Evolutionary conservation across 2,329 filamentous ascomycete species (phyloP).

Genomic region (Westerdykella sp.): DNA sequence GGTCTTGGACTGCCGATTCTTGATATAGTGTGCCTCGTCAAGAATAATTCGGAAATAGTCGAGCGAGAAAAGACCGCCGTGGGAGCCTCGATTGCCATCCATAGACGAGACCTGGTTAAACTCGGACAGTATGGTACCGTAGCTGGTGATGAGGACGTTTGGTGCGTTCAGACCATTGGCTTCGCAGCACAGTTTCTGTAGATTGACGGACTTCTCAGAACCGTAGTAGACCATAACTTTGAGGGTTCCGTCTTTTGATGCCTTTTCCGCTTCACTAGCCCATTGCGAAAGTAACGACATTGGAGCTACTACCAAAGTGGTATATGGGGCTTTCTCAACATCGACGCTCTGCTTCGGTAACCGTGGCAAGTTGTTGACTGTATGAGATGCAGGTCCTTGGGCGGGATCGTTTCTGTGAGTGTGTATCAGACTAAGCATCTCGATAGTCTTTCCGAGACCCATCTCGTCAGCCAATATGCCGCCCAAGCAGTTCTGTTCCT

Average conservation of each 20-base stretch:
- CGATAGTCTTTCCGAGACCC: slow-evolving; percentile 96
- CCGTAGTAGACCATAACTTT: slow-evolving; percentile 90
- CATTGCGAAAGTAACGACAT: slow-evolving; percentile 96
- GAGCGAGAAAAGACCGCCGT: slow-evolving; percentile 74
- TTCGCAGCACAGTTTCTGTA: slow-evolving; percentile 71
- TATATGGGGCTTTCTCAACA: slow-evolving; percentile 69
- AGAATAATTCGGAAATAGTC: slow-evolving; percentile 94
- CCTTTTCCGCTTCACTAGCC: slow-evolving; percentile 91
- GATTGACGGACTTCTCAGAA: slow-evolving; percentile 69
- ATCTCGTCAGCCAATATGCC: slow-evolving; percentile 95
- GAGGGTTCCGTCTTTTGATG: slow-evolving; percentile 75
- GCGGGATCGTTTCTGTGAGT: slow-evolving; percentile 61
- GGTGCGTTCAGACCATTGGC: slow-evolving; percentile 70
- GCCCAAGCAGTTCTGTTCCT: slow-evolving; percentile 90
- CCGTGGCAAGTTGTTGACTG: slow-evolving; percentile 57
- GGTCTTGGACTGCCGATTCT: slow-evolving; percentile 79
- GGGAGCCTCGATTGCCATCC: slow-evolving; percentile 58
- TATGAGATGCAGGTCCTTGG: slow-evolving; percentile 27
- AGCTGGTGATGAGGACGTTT: slow-evolving; percentile 90
- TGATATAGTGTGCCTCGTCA: slow-evolving; percentile 93
- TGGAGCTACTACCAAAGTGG: slow-evolving; percentile 90
- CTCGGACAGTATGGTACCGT: slow-evolving; percentile 85
- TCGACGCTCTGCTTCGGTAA: slow-evolving; percentile 52
- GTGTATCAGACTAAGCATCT: slow-evolving; percentile 93
- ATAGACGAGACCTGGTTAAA: slow-evolving; percentile 67